These are phyloP conservation scores for Plasmodium berghei DNA, from an alignment of 169 alveolate species.

Conservation along the genomic window DNA sequence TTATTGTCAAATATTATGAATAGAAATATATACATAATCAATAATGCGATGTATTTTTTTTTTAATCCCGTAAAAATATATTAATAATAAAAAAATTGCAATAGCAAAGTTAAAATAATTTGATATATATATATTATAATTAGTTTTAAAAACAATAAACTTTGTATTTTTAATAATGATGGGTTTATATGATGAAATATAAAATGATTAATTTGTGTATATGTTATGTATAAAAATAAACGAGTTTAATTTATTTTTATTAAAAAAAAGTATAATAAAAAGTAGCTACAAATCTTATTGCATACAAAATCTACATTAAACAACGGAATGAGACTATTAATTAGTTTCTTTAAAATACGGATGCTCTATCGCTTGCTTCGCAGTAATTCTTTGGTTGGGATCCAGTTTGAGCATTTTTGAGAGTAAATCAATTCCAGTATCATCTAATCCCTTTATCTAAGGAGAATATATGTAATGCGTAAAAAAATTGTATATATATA, in stretches of 20 bases:
- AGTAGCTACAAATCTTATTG: neutral
- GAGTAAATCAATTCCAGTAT: constrained; percentile 92
- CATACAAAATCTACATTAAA: neutral
- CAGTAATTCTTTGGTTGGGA: constrained; percentile 96
- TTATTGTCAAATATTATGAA: constrained; percentile 11
- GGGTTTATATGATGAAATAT: too few relatives aligned
- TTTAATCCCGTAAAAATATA: too few relatives aligned
- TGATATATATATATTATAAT: too few relatives aligned
- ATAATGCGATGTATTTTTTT: neutral
- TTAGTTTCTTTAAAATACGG: constrained; percentile 92
- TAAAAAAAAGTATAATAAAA: neutral
- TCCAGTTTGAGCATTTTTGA: constrained; percentile 93
- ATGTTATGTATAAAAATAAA: neutral
- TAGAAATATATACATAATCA: neutral
- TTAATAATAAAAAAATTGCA: too few relatives aligned
- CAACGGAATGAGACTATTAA: constrained; percentile 2
- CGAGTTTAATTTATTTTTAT: neutral
- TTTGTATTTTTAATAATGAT: too few relatives aligned
- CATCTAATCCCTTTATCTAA: constrained; percentile 83
- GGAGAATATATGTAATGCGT: constrained; percentile 77
- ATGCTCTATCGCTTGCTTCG: constrained; percentile 95
- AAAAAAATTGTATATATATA: neutral
- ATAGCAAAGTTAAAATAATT: too few relatives aligned
- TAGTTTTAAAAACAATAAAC: too few relatives aligned
- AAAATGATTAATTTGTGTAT: too few relatives aligned